Evolutionary conservation across 768 basidiomycete genomes (phyloP).

Genomic region (Tubosaeta brunneosetosa): DNA sequence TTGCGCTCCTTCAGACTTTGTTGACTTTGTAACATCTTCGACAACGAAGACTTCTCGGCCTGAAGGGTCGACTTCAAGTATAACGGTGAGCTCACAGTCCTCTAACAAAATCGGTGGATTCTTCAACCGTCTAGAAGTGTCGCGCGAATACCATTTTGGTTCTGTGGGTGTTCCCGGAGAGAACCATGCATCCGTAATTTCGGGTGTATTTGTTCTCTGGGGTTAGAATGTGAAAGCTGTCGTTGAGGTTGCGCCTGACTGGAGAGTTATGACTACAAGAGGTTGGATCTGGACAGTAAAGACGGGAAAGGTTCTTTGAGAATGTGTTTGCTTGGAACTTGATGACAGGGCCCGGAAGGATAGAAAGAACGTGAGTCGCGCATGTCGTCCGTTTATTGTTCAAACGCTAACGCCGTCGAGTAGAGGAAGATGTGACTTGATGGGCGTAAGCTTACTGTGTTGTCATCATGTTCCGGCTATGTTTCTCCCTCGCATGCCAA

Average conservation of each 20-base stretch:
- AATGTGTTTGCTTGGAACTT: constrained; percentile 77
- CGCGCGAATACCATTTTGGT: constrained; percentile 94
- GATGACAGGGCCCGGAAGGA: constrained; percentile 89
- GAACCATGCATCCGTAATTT: constrained; percentile 71
- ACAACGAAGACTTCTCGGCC: constrained; percentile 82
- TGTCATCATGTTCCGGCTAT: constrained; percentile 2
- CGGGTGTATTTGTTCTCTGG: constrained; percentile 78
- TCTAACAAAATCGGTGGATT: constrained; percentile 93
- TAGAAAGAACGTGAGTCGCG: constrained; percentile 77
- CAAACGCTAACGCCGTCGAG: constrained; percentile 14
- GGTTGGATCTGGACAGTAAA: constrained; percentile 66
- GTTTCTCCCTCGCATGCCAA: background rate
- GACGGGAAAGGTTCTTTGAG: constrained; percentile 89
- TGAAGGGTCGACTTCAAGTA: constrained; percentile 98
- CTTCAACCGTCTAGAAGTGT: constrained; percentile 97
- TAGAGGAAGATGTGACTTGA: constrained; percentile 14
- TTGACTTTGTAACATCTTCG: constrained; percentile 4
- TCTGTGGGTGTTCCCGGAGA: constrained; percentile 87
- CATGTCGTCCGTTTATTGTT: background rate
- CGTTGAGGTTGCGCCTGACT: constrained; percentile 83
- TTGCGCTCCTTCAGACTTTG: background rate
- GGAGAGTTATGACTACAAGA: constrained; percentile 81
- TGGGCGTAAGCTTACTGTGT: constrained; percentile 20
- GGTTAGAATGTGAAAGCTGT: constrained; percentile 70
- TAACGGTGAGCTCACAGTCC: constrained; percentile 93